Conservation (phyloP, 352 stramenopile genomes). For the Saprolegnia diclina region DNA sequence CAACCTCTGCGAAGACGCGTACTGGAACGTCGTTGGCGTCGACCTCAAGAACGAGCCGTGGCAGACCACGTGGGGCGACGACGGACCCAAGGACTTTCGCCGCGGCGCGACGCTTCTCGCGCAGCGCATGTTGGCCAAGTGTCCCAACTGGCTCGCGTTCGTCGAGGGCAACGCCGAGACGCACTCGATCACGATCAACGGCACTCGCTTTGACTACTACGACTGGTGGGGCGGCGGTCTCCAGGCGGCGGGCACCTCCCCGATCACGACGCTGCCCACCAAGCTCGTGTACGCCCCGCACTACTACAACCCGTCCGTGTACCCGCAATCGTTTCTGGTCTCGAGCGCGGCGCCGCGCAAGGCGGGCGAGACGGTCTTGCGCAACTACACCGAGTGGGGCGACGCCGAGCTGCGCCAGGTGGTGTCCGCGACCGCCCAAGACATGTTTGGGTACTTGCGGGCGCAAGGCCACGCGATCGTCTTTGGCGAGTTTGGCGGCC, state of each 20-base stretch:
- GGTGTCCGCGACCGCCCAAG: conserved; percentile 53
- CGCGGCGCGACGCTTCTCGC: conserved; percentile 52
- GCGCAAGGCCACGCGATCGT: conserved; percentile 48
- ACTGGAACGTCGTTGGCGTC: conserved; percentile 67
- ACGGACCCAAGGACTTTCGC: conserved; percentile 39
- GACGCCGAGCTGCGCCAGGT: conserved; percentile 45
- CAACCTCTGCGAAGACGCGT: conserved; percentile 41
- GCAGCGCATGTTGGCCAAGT: conserved; percentile 58
- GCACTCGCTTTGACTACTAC: conserved; percentile 40
- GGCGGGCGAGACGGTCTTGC: conserved; percentile 28
- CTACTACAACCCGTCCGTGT: conserved; percentile 70
- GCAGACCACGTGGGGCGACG: conserved; percentile 45
- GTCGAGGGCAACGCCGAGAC: conserved; percentile 51
- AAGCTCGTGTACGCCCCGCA: conserved; percentile 65
- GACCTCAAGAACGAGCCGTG: conserved; percentile 69
- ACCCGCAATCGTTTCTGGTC: conserved; percentile 56
- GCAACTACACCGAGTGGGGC: conserved; percentile 47
- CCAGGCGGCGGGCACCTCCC: conserved; percentile 34
- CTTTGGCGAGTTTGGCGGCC: conserved; percentile 57
- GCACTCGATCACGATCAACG: conserved; percentile 40
- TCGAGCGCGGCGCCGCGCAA: conserved; percentile 30
- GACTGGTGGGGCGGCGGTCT: conserved; percentile 67
- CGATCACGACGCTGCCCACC: conserved; percentile 38
- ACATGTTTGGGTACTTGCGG: conserved; percentile 64
- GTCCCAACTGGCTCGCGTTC: conserved; percentile 60